Evolutionary conservation across 192 early-diverging fungal genomes (phyloP).

Genomic region (Helicostylum pulchrum): DNA sequence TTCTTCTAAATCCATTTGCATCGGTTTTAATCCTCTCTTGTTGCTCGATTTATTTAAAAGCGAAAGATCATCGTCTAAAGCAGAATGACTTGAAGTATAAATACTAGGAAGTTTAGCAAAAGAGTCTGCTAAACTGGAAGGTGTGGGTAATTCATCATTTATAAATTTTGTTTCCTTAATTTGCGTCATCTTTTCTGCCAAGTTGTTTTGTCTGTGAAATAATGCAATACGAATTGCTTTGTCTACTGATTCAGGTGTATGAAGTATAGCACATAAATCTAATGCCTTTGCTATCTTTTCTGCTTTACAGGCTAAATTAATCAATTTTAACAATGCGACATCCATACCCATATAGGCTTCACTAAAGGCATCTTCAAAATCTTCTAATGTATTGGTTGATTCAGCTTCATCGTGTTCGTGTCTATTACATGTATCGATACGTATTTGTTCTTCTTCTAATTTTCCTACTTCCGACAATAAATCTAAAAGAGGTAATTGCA

Average conservation of each 20-base stretch:
- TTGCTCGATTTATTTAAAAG: not conserved
- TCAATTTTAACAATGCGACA: constrained; percentile 70
- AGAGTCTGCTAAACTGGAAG: not conserved
- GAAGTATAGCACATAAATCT: constrained; percentile 69
- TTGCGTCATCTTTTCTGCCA: constrained; percentile 76
- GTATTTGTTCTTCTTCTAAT: constrained; percentile 46
- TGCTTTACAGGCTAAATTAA: constrained; percentile 76
- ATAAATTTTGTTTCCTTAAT: constrained; percentile 28
- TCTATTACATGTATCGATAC: constrained; percentile 47
- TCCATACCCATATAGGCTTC: constrained; percentile 73
- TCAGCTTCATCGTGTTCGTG: constrained; percentile 59
- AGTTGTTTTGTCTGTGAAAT: constrained; percentile 52
- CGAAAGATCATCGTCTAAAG: no score
- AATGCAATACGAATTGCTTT: constrained; percentile 83
- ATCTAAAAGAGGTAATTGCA: constrained; percentile 65
- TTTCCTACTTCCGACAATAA: constrained; percentile 39
- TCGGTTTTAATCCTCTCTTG: no score
- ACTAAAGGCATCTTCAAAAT: constrained; percentile 36
- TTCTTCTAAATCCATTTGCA: no score
- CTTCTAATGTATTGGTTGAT: constrained; percentile 29
- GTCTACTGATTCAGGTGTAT: constrained; percentile 66
- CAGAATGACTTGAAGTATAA: not conserved
- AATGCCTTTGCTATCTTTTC: constrained; percentile 75
- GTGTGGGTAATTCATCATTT: not conserved
- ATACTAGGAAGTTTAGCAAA: not conserved